A percentile compares a stretch with the other conserved stretches of the same genome.
Conservation (phyloP, 768 basidiomycete genomes). For the Lepiota subincarnata region DNA sequence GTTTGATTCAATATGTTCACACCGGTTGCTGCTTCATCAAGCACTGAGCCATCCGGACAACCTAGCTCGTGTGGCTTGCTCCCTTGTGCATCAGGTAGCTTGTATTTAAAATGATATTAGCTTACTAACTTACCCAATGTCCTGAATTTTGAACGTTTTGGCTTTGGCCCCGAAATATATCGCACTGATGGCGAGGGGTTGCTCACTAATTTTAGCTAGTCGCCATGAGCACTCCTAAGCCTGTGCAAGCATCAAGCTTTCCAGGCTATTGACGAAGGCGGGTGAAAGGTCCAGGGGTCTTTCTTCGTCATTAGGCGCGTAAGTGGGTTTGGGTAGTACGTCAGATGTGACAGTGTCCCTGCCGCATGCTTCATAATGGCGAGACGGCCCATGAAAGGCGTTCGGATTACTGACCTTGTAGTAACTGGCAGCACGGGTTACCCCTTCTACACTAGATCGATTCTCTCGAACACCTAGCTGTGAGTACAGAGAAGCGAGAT, state of each 20-base stretch:
- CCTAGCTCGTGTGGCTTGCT: too few species aligned
- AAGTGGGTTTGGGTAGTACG: slow-evolving; percentile 48
- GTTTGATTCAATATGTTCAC: too few species aligned
- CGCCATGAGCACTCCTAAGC: slow-evolving; percentile 99
- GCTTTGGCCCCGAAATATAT: too few species aligned
- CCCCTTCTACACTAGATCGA: slow-evolving; percentile 69
- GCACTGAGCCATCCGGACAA: too few species aligned
- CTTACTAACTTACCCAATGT: too few species aligned
- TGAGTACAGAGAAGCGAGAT: slow-evolving; percentile 82
- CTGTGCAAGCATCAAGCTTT: slow-evolving; percentile 83
- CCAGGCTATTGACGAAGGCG: slow-evolving; percentile 56
- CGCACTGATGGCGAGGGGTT: slow-evolving; percentile 5
- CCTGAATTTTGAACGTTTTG: too few species aligned
- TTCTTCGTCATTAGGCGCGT: slow-evolving; percentile 48
- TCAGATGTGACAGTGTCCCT: slow-evolving; percentile 64
- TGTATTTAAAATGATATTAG: too few species aligned
- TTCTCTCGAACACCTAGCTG: slow-evolving; percentile 72
- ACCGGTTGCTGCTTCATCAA: too few species aligned
- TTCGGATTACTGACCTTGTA: slow-evolving; percentile 64
- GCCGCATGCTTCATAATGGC: slow-evolving; percentile 51
- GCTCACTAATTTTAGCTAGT: slow-evolving; percentile 75
- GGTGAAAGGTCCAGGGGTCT: slow-evolving; percentile 62
- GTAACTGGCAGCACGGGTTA: slow-evolving; percentile 69
- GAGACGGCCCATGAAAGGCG: not conserved
- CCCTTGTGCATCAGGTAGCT: too few species aligned